Evolutionary conservation across 306 rosid genomes (phyloP).

Genomic region (Sicyos baderoa): DNA sequence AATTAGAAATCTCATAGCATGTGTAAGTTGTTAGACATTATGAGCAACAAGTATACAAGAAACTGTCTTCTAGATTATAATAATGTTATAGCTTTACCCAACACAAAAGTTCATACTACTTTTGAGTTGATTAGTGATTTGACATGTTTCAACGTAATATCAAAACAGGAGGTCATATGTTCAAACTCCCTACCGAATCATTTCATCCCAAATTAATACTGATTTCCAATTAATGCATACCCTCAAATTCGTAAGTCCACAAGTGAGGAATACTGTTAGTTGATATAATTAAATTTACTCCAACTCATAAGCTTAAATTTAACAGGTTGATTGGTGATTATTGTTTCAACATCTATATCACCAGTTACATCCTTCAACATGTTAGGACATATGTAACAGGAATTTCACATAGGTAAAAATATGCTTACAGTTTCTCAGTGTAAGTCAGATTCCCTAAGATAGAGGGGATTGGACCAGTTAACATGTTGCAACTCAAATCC

Average conservation of each 20-base stretch:
- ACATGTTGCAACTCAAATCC: slow-evolving; percentile 78
- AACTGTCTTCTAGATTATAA: background rate
- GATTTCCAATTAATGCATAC: too few relatives aligned
- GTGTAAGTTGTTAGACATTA: background rate
- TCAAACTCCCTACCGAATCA: too few relatives aligned
- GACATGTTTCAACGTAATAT: too few relatives aligned
- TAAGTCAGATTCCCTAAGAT: slow-evolving; percentile 81
- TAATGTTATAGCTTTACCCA: background rate
- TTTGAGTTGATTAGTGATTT: too few relatives aligned
- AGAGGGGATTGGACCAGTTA: slow-evolving; percentile 74
- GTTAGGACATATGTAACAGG: background rate
- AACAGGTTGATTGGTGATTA: too few relatives aligned
- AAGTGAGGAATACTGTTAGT: too few relatives aligned
- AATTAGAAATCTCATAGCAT: slow-evolving; percentile 3
- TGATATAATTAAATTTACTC: too few relatives aligned
- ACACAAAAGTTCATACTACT: too few relatives aligned
- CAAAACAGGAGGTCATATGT: too few relatives aligned
- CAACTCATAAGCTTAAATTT: too few relatives aligned
- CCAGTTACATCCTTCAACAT: background rate
- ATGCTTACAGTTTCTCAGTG: slow-evolving; percentile 84
- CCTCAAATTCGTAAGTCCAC: too few relatives aligned
- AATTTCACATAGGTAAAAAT: background rate
- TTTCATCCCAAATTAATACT: too few relatives aligned
- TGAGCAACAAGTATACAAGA: background rate
- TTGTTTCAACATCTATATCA: background rate